Base-by-base conservation (phyloP, 2,329 filamentous ascomycete genomes). In the Lachnellula subtilissima region DNA sequence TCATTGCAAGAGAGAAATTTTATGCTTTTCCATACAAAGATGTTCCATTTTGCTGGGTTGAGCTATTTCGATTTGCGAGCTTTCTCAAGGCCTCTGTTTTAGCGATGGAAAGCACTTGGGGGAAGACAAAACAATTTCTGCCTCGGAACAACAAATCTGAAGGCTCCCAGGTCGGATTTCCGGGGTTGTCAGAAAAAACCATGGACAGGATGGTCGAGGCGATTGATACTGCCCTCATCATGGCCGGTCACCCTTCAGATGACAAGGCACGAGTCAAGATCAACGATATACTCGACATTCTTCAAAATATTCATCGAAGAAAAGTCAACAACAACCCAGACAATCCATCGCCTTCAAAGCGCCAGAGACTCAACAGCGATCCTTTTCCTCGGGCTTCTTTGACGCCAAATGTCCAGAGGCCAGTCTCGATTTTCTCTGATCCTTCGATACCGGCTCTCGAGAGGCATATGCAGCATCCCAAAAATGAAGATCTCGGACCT, bases 11-110 rank as follows among this genome's bases (percentile, higher is more conserved):
- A 54, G 75, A 81, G 43, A 87, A 84, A 61, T 82, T 93, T 59
- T 87, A 92, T 64, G 79, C 85, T 4, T 90, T 83, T 59, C 79
- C 83, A 1, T 91, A 83, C 68, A 81, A 80, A 59, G 77, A 84
- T 35, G 80, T 93, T 5, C 87, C 86, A 0, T 67, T 70, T 8
- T 83, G 80, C 65, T 94, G 89, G 89, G 76, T 85, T 23, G 76
- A 84, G 60, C 72, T 92, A 5, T 91, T 89, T 67, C 85, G 86
- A 0, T 87, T 91, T 54, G 83, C 86, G 1, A 81, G 82, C 54
- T 78, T 93, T 11, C 76, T 88, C 65, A 81, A 81, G 62, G 86
- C 84, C 22, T 74, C 76, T 60, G 61, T 56, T 59, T 25, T 67
- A 7, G 47, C 72, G 9, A 54, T 61, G 72, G 19, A 63, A 56